Base-by-base conservation (phyloP, 768 basidiomycete species). In the Exsudoporus frostii region DNA sequence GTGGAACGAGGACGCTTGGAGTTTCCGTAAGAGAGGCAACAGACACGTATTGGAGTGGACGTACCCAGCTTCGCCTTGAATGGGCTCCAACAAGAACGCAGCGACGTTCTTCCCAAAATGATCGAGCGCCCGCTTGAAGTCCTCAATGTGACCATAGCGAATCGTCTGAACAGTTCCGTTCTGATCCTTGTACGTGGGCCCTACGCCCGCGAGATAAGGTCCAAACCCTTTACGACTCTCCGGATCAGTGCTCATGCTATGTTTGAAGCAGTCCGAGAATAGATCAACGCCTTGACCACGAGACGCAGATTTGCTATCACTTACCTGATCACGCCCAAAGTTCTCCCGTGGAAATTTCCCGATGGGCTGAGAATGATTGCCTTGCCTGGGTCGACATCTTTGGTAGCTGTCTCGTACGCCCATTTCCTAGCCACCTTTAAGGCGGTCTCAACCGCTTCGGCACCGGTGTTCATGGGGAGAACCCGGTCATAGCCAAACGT, bases 1-100 rank as follows among this genome's bases (percentile, higher is more conserved):
- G 85, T 0, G 97, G 97, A 11, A 98, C 90, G 54, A 98, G 85
- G 60, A 99, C 96, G 11, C 94, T 93, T 63, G 20, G 40, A 8
- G 38, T 14, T 17, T 17, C 10, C 47, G 15, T 48, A 9, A 57
- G 49, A 43, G 29, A 15, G 27, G 19, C 4, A 6, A 27, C n/a
- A 33, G 15, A 22, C 10, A 13, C 17, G 34, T 37, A 20, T 7
- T 10, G 6, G 2, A 25, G 29, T 2, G 33, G 58, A 75, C 89
- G 41, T 67, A 92, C 91, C 93, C 95, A 17, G 96, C 96, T 73
- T 98, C 96, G n/a, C 96, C 96, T 69, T 99, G 97, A 56, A 99
- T 98, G 6, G 97, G 97, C 73, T 99, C 97, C 4, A 99, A 81
- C 51, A 99, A 78, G 77, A 99, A 94, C 1, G 91, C 96, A 7